Base-by-base conservation (phyloP, 352 stramenopile species). In the Stramenopiles sp. region DNA sequence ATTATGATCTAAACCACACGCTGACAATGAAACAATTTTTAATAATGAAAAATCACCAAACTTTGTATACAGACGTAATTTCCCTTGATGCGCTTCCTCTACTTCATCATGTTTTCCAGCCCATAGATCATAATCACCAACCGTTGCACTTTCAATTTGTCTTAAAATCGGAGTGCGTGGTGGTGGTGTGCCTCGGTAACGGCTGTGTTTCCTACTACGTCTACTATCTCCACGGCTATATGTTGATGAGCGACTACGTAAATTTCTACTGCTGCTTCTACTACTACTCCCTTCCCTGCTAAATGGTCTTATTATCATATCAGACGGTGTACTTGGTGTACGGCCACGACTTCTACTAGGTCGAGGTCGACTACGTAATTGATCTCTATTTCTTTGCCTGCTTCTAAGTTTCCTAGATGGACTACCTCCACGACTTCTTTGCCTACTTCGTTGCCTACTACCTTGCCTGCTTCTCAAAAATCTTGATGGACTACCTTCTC, bases 11-110 rank as follows among this genome's bases (percentile, higher is more conserved):
- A 76, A 20, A 33, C 65, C 65, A 76, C 65, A 76, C 4, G 30
- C 30, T 7, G 65, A 76, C 65, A 76, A 76, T 13, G 30, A 33
- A 13, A 76, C 65, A 76, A 76, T 76, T 76, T 76, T 76, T 76
- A 76, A 76, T 20, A 33, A 13, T 7, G 65, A 76, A 33, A 76
- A 76, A 76, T 76, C 65, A 33, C 65, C 65, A 33, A 33, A 33
- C 7, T 7, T 31, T 76, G 4, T 4, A 76, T 33, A 76, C 65
- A 76, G 13, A 4, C 13, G 30, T 20, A 33, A 20, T 76, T 33
- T 33, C 13, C 30, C 13, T 13, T 31, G 4, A 13, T 76, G 65
- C 13, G 30, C 65, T 4, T 13, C 13, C 4, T 76, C 13, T 4
- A 33, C 30, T 76, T 31, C 65, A 33, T 76, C 65, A 31, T 76